These are phyloP conservation scores for Petunia hybrid DNA, from an alignment of 305 asterid species.

Conservation along the genomic window DNA sequence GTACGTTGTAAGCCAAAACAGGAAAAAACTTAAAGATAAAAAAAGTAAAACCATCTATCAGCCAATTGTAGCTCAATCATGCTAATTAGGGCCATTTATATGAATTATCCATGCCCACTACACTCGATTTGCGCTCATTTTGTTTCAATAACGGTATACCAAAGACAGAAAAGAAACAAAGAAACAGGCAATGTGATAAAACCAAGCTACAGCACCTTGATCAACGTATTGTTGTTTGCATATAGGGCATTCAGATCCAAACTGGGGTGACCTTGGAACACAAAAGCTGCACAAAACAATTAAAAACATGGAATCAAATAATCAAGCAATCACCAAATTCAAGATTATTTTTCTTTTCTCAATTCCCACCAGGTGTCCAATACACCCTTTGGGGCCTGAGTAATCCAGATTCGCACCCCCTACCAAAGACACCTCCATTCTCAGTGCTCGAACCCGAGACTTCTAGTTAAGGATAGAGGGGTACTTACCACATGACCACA, in stretches of 20 bases:
- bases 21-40: too few species aligned
- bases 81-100: too few species aligned
- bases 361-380: not conserved
- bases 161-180: not conserved
- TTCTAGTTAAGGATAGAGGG: too few species aligned
- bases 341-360: not conserved
- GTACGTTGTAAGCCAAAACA: too few species aligned
- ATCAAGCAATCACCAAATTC: not conserved
- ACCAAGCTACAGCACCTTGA: constrained; percentile 47
- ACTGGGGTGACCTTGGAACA: constrained; percentile 42
- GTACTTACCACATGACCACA: too few species aligned
- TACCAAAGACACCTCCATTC: not conserved
- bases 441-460: not conserved
- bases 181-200: not conserved
- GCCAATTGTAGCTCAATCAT: too few species aligned
- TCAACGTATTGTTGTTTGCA: constrained; percentile 57
- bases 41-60: too few species aligned
- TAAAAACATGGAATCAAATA: not conserved
- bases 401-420: not conserved
- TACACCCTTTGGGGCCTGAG: not conserved
- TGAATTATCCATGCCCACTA: too few species aligned
- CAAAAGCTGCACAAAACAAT: constrained; percentile 52
- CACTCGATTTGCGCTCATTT: too few species aligned
- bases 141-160: not conserved
- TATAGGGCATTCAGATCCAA: constrained; percentile 60